phyloP scores from a whole-genome alignment of 2,329 filamentous ascomycete species.

The Alternaria arborescens region DNA sequence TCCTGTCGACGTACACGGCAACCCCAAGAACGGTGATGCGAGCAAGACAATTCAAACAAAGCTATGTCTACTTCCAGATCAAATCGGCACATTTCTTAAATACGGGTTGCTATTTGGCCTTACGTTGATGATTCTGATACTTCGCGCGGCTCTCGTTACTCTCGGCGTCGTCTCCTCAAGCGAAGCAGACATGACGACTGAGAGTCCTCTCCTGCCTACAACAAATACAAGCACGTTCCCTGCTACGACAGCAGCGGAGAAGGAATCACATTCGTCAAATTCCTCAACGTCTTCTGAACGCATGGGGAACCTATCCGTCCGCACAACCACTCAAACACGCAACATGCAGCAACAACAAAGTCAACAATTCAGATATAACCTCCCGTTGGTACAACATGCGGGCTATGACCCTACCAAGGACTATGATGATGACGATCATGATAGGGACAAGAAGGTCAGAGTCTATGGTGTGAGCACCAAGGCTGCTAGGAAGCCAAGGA shows the following conservation, averaged over 20 bases:
- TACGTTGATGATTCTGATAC: constrained; percentile 59
- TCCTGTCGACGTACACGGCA: constrained; percentile 70
- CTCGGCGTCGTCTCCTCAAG: constrained; percentile 29
- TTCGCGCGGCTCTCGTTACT: constrained; percentile 54
- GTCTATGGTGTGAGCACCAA: constrained; percentile 42
- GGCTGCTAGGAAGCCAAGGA: constrained; percentile 35
- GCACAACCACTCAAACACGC: constrained; percentile 45
- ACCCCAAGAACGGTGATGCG: constrained; percentile 50
- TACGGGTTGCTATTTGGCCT: constrained; percentile 72
- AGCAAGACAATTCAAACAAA: constrained; percentile 80
- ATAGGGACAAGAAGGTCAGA: constrained; percentile 20
- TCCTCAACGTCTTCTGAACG: constrained; percentile 42
- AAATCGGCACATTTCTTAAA: constrained; percentile 81
- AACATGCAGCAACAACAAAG: constrained; percentile 47
- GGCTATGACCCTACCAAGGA: constrained; percentile 48
- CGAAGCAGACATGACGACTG: neutral
- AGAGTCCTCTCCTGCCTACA: constrained; percentile 42
- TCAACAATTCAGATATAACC: constrained; percentile 31
- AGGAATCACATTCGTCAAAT: constrained; percentile 38
- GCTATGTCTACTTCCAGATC: constrained; percentile 88
- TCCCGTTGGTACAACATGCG: constrained; percentile 53
- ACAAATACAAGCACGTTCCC: constrained; percentile 20
- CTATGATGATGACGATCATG: constrained; percentile 19
- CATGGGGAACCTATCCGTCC: constrained; percentile 33
- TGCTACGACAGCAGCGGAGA: constrained; percentile 31